Percentiles rank a stretch among this genome's conserved stretches.
phyloP scores from a whole-genome alignment of 148 eudicot species.

The Salicornia ramosissima region DNA sequence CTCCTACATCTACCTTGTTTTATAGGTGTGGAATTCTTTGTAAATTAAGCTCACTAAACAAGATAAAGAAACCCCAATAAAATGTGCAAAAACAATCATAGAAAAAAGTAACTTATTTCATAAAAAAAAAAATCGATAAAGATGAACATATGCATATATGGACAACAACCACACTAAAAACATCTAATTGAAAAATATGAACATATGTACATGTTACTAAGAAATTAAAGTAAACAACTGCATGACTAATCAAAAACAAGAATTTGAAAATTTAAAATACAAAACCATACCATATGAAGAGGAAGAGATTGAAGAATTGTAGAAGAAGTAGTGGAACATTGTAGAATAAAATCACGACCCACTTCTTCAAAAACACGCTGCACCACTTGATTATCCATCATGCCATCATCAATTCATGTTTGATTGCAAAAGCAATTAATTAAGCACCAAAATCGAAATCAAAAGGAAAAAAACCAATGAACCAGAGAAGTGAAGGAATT shows the following conservation, averaged over 20 bases:
- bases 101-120: not conserved
- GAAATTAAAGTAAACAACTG: no score
- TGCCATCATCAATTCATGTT: not conserved
- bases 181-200: not conserved
- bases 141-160: not conserved
- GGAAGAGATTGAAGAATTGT: conserved; percentile 97
- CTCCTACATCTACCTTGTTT: no score
- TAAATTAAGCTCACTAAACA: no score
- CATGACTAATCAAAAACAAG: not conserved
- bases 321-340: conserved; percentile 62
- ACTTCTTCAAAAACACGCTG: conserved; percentile 88
- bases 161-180: not conserved
- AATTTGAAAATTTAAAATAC: no score
- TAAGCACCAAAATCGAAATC: no score
- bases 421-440: not conserved
- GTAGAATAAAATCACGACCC: conserved; percentile 73
- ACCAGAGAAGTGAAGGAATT: no score
- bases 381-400: conserved; percentile 88
- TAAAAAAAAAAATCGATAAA: not conserved
- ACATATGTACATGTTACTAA: not conserved
- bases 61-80: no score
- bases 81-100: no score
- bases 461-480: no score
- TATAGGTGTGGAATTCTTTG: no score
- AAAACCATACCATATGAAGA: conserved; percentile 88